Percentiles rank a stretch among this genome's conserved stretches.
phyloP scores from a whole-genome alignment of 2,329 filamentous ascomycete species.

The Zelopaecilomyces penicillatus region DNA sequence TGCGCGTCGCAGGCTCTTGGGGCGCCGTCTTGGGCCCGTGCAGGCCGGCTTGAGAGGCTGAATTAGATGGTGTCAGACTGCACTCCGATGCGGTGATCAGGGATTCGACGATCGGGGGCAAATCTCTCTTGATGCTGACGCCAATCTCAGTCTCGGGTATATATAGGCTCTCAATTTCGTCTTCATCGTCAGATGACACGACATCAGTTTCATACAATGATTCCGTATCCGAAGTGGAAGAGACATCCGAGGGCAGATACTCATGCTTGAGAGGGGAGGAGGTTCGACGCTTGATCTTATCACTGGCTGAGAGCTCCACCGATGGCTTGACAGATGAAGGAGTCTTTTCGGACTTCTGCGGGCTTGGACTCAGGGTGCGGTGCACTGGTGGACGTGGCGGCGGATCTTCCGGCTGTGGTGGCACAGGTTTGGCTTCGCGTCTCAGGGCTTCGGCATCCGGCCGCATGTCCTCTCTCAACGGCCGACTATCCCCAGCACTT shows the following conservation, averaged over 20 bases:
- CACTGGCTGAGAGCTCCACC: slow-evolving; percentile 32
- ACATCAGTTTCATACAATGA: slow-evolving; percentile 26
- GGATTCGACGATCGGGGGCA: slow-evolving; percentile 25
- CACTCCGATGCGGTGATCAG: slow-evolving; percentile 41
- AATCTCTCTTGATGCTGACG: slow-evolving; percentile 42
- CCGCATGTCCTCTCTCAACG: slow-evolving; percentile 29
- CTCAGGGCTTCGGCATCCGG: slow-evolving; percentile 27
- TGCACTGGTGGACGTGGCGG: slow-evolving; percentile 45
- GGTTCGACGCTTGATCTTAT: slow-evolving; percentile 56
- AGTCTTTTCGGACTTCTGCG: slow-evolving; percentile 18
- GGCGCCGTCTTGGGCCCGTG: slow-evolving; percentile 38
- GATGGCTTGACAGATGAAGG: slow-evolving; percentile 14
- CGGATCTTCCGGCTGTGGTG: slow-evolving; percentile 43
- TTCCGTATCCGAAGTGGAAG: slow-evolving; percentile 27
- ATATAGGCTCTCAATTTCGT: slow-evolving; percentile 52
- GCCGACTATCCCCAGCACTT: slow-evolving; percentile 17
- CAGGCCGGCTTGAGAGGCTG: slow-evolving; percentile 61
- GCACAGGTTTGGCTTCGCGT: slow-evolving; percentile 14
- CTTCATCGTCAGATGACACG: slow-evolving; percentile 34
- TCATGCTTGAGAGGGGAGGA: slow-evolving; percentile 97
- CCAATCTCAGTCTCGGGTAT: slow-evolving; percentile 51
- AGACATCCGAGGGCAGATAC: slow-evolving; percentile 74
- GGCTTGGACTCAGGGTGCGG: slow-evolving; percentile 35
- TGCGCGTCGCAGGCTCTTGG: slow-evolving; percentile 37
- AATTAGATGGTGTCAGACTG: slow-evolving; percentile 71